These are phyloP conservation scores for Pezicula neosporulosa DNA, from an alignment of 2,329 filamentous ascomycete species.

Conservation along the genomic window DNA sequence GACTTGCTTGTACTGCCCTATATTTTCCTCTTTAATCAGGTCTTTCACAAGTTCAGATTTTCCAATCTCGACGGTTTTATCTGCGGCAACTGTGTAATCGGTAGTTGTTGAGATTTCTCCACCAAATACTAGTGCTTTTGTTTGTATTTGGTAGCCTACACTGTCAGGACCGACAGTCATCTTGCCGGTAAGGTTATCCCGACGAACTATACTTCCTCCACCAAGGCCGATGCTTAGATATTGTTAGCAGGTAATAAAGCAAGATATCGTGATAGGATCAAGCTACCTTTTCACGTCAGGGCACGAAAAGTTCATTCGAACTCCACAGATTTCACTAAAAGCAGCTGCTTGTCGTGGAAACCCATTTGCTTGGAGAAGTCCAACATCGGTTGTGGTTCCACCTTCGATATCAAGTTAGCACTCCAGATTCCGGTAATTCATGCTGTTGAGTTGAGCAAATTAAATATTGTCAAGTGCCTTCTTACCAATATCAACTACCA, in stretches of 20 bases:
- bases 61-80: conserved; percentile 5
- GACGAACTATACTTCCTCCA: conserved; percentile 42
- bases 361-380: conserved; percentile 50
- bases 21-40: conserved; percentile 20
- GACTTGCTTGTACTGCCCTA: conserved; percentile 34
- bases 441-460: too few relatives aligned
- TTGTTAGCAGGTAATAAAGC: background rate
- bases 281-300: conserved; percentile 39
- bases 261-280: background rate
- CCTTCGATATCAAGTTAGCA: background rate
- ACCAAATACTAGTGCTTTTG: conserved; percentile 47
- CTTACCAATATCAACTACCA: conserved; percentile 52
- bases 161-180: conserved; percentile 50
- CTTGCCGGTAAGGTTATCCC: conserved; percentile 39
- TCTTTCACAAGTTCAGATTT: conserved; percentile 5
- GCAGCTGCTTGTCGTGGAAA: conserved; percentile 55
- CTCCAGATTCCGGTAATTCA: too few relatives aligned
- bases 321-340: conserved; percentile 52
- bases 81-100: conserved; percentile 41
- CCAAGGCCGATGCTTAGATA: conserved; percentile 47
- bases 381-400: conserved; percentile 56
- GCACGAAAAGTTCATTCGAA: conserved; percentile 54
- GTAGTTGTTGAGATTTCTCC: conserved; percentile 54
- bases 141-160: conserved; percentile 46
- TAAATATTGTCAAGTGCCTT: too few relatives aligned